Base-by-base conservation (phyloP, 192 early-diverging fungal genomes). In the Anaeromyces robustus region DNA sequence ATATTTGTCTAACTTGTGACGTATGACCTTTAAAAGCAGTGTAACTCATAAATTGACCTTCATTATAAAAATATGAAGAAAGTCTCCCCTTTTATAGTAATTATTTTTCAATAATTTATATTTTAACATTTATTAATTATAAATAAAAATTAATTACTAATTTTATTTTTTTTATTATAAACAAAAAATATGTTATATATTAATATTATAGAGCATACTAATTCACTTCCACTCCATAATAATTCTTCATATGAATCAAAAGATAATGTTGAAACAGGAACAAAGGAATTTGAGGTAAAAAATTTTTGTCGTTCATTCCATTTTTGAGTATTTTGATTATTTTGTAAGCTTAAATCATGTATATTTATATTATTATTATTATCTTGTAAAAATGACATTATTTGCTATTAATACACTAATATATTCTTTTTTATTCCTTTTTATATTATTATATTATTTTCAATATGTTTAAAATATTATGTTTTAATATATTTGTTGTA, bases 161-260 rank as follows among this genome's bases (percentile, higher is more conserved):
- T 41, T n/a, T n/a, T n/a, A n/a, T n/a, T n/a, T n/a, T n/a, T n/a
- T n/a, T n/a, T n/a, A n/a, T n/a, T n/a, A n/a, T n/a, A n/a, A n/a
- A n/a, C n/a, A n/a, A n/a, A n/a, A n/a, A n/a, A n/a, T n/a, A n/a
- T n/a, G n/a, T n/a, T n/a, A n/a, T n/a, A n/a, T n/a, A n/a, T n/a
- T n/a, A n/a, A n/a, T n/a, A n/a, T n/a, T n/a, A n/a, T n/a, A n/a
- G n/a, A n/a, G n/a, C n/a, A n/a, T 87, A 96, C 94, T 82, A 92
- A 92, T 77, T 92, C 92, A 82, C 94, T 92, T 79, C 95, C 97
- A 4, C 90, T 84, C 93, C 95, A 97, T 78, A 98, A 59, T 12
- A 97, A 88, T 83, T 96, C 94, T 81, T 95, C 92, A 78, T 89
- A 85, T 2, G 88, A 83, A 84, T 95, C 94, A 80, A 93, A 94